Evolutionary conservation across 352 stramenopile genomes (phyloP).

Genomic region (Globisporangium uncinulatum): DNA sequence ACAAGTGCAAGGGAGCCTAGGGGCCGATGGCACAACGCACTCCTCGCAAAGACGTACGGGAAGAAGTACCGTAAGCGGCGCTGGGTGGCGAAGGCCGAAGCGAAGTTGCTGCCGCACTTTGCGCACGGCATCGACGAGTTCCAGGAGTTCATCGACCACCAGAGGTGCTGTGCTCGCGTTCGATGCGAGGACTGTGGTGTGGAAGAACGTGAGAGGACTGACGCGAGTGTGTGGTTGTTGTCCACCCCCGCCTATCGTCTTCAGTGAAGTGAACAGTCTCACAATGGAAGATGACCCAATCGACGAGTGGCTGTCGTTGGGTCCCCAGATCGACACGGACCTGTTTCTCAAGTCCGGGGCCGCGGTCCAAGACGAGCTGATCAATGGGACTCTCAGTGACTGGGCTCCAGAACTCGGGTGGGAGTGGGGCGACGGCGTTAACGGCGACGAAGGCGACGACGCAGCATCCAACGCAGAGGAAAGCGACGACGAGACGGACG

Average conservation of each 20-base stretch:
- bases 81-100: constrained; percentile 51
- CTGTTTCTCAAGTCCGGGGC: constrained; percentile 7
- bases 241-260: background rate
- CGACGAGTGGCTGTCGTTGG: constrained; percentile 6
- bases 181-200: background rate
- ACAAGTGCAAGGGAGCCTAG: background rate
- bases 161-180: constrained; percentile 25
- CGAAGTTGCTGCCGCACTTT: constrained; percentile 60
- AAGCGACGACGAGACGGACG: constrained; percentile 34
- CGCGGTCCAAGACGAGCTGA: constrained; percentile 13
- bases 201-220: background rate
- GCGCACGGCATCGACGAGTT: constrained; percentile 56
- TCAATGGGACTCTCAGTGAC: constrained; percentile 6
- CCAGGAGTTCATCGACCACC: constrained; percentile 43
- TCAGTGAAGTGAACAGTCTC: constrained; percentile 13
- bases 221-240: background rate
- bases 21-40: constrained; percentile 37
- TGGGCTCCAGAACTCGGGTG: constrained; percentile 5
- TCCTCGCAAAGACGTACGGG: constrained; percentile 52
- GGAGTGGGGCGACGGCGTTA: constrained; percentile 7
- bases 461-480: constrained; percentile 21
- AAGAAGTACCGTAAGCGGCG: constrained; percentile 51
- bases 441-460: constrained; percentile 7
- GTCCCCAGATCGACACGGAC: constrained; percentile 3
- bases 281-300: background rate